Conservation (phyloP, 306 rosid species). For the Myrica gale region DNA sequence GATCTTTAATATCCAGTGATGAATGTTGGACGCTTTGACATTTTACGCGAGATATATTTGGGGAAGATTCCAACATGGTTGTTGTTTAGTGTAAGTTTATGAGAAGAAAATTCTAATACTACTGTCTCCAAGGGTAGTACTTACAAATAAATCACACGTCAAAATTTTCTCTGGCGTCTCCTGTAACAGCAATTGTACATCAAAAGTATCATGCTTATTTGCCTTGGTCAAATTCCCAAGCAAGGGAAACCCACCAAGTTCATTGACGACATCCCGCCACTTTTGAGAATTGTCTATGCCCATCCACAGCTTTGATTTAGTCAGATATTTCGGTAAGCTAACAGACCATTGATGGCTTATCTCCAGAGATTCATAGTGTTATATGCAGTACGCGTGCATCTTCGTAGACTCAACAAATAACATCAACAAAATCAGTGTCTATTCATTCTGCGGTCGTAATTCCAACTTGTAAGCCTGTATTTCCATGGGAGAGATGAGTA, state of each 20-base stretch:
- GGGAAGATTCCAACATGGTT: neutral
- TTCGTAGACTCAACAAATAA: constrained; percentile 22
- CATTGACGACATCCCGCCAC: neutral
- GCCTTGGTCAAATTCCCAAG: constrained; percentile 18
- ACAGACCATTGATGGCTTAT: constrained; percentile 24
- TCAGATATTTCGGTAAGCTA: constrained; percentile 11
- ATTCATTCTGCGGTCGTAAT: constrained; percentile 40
- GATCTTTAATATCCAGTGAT: neutral
- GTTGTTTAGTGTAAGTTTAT: neutral
- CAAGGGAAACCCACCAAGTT: constrained; percentile 19
- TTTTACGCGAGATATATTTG: neutral
- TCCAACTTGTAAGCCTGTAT: constrained; percentile 88
- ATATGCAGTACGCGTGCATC: constrained; percentile 11
- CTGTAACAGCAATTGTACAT: constrained; percentile 26
- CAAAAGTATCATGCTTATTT: constrained; percentile 17
- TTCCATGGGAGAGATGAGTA: constrained; percentile 84
- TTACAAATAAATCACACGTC: constrained; percentile 22
- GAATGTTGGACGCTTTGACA: neutral
- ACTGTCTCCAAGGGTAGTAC: neutral
- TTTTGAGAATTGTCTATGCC: constrained; percentile 11
- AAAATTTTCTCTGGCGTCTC: constrained; percentile 26
- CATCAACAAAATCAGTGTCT: constrained; percentile 18
- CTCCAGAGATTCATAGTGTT: constrained; percentile 11
- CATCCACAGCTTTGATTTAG: constrained; percentile 27
- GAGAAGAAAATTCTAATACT: constrained; percentile 3